Conservation (phyloP, 768 basidiomycete genomes). For the Boletus fagicola region DNA sequence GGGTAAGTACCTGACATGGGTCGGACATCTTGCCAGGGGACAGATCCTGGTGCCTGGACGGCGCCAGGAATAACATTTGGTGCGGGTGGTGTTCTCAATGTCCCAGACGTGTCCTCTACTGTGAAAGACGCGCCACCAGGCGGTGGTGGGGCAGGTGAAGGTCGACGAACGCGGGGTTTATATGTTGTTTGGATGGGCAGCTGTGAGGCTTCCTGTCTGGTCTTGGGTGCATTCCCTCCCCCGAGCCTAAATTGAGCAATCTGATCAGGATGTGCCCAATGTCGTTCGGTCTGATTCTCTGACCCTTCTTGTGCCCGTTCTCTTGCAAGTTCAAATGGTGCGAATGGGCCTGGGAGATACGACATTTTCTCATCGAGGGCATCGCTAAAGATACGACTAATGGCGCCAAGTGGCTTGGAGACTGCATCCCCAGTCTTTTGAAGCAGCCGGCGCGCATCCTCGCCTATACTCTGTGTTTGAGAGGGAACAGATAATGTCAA, state of each 20-base stretch:
- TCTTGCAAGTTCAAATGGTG: slow-evolving; percentile 60
- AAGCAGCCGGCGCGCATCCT: slow-evolving; percentile 79
- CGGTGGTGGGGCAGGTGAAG: slow-evolving; percentile 41
- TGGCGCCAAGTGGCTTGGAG: slow-evolving; percentile 86
- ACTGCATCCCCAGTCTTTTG: slow-evolving; percentile 91
- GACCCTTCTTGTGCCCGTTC: slow-evolving; percentile 45
- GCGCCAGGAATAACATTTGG: slow-evolving; percentile 39
- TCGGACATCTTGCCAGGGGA: slow-evolving; percentile 43
- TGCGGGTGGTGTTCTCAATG: not conserved
- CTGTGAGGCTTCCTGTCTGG: slow-evolving; percentile 31
- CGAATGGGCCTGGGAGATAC: slow-evolving; percentile 68
- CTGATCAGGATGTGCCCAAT: slow-evolving; percentile 42
- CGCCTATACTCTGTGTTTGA: slow-evolving; percentile 34
- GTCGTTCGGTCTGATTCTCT: slow-evolving; percentile 33
- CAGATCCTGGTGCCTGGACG: slow-evolving; percentile 47
- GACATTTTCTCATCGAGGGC: slow-evolving; percentile 71
- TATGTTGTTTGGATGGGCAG: slow-evolving; percentile 62
- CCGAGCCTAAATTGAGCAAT: slow-evolving; percentile 26
- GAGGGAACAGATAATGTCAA: slow-evolving; percentile 59
- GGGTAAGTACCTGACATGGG: slow-evolving; percentile 5
- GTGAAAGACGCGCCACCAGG: slow-evolving; percentile 17
- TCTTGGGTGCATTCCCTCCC: slow-evolving; percentile 33
- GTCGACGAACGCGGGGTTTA: slow-evolving; percentile 64
- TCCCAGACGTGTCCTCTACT: slow-evolving; percentile 49
- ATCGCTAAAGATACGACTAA: slow-evolving; percentile 83